Evolutionary conservation across 106 monocot genomes (phyloP).

Genomic region (Allium sativum): DNA sequence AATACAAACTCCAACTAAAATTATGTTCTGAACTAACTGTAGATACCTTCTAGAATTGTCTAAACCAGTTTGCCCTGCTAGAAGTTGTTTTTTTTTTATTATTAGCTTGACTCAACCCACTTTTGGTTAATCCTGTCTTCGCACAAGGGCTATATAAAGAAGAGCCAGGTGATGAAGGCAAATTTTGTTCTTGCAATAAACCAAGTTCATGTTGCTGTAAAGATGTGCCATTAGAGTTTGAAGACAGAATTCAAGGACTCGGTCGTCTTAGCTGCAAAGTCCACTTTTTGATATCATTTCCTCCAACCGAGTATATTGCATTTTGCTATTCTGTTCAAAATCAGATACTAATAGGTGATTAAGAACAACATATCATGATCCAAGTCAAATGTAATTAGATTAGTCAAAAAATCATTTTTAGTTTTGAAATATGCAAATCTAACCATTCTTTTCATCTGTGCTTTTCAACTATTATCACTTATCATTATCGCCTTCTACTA

Average conservation of each 20-base stretch:
- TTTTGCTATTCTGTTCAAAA: conserved; percentile 83
- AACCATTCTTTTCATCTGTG: too few species aligned
- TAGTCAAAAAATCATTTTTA: too few species aligned
- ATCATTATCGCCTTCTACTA: too few species aligned
- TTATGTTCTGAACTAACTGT: conserved; percentile 80
- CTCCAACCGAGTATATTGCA: conserved; percentile 84
- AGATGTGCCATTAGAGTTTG: conserved; percentile 35
- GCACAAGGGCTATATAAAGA: conserved; percentile 66
- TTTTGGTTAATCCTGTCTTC: conserved; percentile 70
- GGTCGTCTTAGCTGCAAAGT: conserved; percentile 71
- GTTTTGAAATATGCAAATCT: too few species aligned
- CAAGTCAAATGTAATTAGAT: too few species aligned
- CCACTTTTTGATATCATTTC: conserved; percentile 92
- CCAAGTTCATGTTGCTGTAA: conserved; percentile 65
- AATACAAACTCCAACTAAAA: conserved; percentile 55
- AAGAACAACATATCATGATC: too few species aligned
- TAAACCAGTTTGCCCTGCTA: conserved; percentile 31
- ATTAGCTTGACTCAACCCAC: conserved; percentile 40
- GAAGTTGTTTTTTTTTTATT: conserved; percentile 56
- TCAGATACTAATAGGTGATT: not conserved
- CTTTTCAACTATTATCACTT: too few species aligned
- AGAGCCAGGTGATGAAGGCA: conserved; percentile 65
- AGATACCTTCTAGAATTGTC: conserved; percentile 51
- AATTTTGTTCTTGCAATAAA: conserved; percentile 63
- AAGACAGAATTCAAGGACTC: conserved; percentile 33